phyloP scores from a whole-genome alignment of 371 early-diverging fungal species.

The Neoconidiobolus thromboides region DNA sequence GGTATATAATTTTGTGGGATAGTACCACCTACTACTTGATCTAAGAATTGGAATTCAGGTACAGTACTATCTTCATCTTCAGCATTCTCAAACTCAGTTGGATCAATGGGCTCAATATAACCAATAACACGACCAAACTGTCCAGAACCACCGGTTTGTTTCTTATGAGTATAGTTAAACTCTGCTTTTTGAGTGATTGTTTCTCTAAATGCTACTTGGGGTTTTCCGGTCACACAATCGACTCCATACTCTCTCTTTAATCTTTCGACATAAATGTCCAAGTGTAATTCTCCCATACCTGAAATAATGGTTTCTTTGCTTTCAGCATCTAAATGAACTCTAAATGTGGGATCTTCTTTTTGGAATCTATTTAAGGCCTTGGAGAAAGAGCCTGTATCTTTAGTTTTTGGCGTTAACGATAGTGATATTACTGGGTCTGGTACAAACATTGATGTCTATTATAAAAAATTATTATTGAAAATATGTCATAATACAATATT shows the following conservation, averaged over 20 bases:
- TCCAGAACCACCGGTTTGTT: constrained; percentile 93
- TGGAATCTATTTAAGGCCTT: constrained; percentile 90
- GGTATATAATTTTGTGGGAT: constrained; percentile 88
- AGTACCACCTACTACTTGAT: constrained; percentile 78
- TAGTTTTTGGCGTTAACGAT: constrained; percentile 71
- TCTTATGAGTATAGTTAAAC: constrained; percentile 97
- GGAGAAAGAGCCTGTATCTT: constrained; percentile 82
- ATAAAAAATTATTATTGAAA: not conserved
- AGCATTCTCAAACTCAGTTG: not conserved
- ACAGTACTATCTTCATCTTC: constrained; percentile 27
- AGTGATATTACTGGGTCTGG: constrained; percentile 95
- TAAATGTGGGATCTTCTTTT: constrained; percentile 95
- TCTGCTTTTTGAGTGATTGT: constrained; percentile 53
- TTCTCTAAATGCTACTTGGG: constrained; percentile 93
- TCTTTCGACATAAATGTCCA: constrained; percentile 90
- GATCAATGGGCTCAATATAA: constrained; percentile 65
- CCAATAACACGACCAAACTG: constrained; percentile 89
- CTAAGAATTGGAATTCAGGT: constrained; percentile 43
- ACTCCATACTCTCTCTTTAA: constrained; percentile 93
- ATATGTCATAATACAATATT: not conserved
- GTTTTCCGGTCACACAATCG: constrained; percentile 86
- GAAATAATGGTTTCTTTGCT: constrained; percentile 83
- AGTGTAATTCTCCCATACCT: constrained; percentile 85
- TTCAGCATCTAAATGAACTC: constrained; percentile 81
- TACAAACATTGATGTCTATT: constrained; percentile 80